Evolutionary conservation across 108 stramenopile genomes (phyloP).

Genomic region (Nannochloropsis oceanica): DNA sequence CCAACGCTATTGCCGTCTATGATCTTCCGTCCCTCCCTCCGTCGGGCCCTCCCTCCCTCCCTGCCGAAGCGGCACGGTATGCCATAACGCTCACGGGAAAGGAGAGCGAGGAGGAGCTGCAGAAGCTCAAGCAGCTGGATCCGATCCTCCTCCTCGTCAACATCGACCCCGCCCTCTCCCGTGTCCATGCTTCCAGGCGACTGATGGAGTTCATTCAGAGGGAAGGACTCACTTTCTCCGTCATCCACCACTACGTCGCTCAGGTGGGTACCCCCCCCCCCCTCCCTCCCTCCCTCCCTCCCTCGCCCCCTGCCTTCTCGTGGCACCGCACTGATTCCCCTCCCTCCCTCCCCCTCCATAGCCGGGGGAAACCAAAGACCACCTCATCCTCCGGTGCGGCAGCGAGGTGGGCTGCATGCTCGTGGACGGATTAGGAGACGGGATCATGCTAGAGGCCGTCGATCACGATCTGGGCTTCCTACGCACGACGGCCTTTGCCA

Average conservation of each 20-base stretch:
- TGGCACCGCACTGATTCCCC: background rate
- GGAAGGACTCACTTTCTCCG: slow-evolving; percentile 50
- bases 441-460: slow-evolving; percentile 50
- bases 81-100: slow-evolving; percentile 61
- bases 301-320: background rate
- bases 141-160: slow-evolving; percentile 54
- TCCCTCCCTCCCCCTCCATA: background rate
- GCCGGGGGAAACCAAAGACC: slow-evolving; percentile 32
- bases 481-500: slow-evolving; percentile 62
- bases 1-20: slow-evolving; percentile 74
- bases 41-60: slow-evolving; percentile 40
- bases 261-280: slow-evolving; percentile 29
- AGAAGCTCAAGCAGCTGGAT: slow-evolving; percentile 52
- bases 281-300: no score
- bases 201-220: slow-evolving; percentile 71
- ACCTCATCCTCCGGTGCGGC: slow-evolving; percentile 66
- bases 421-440: slow-evolving; percentile 76
- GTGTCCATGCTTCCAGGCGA: slow-evolving; percentile 72
- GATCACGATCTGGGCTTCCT: slow-evolving; percentile 58
- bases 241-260: slow-evolving; percentile 69
- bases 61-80: slow-evolving; percentile 63
- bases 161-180: slow-evolving; percentile 48
- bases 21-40: slow-evolving; percentile 42
- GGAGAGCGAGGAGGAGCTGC: slow-evolving; percentile 46
- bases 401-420: slow-evolving; percentile 63